phyloP scores from a whole-genome alignment of 2,329 filamentous ascomycete genomes.

The Xylariaceae sp. region DNA sequence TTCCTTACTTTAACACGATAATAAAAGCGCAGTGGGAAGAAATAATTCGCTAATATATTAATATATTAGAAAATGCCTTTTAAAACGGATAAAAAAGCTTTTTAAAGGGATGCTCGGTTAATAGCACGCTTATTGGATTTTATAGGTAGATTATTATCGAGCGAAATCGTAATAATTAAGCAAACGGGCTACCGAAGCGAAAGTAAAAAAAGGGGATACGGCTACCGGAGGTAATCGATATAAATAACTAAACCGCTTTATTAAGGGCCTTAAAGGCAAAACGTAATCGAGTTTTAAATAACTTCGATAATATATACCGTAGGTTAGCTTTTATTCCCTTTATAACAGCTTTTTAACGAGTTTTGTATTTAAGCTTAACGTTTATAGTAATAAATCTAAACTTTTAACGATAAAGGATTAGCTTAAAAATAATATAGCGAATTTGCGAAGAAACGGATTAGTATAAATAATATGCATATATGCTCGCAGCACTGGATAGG shows the following conservation, averaged over 20 bases:
- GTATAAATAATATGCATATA: slow-evolving; percentile 12
- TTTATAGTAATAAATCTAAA: slow-evolving; percentile 12
- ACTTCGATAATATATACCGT: slow-evolving; percentile 11
- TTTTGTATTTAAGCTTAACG: slow-evolving; percentile 11
- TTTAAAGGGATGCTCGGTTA: too few species aligned
- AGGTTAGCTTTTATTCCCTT: slow-evolving; percentile 7
- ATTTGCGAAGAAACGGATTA: slow-evolving; percentile 12
- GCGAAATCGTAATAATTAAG: slow-evolving; percentile 4
- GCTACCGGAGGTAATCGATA: slow-evolving; percentile 8
- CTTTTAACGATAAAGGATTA: slow-evolving; percentile 12
- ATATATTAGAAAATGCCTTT: too few species aligned
- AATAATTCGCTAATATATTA: too few species aligned
- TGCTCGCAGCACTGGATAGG: slow-evolving; percentile 12
- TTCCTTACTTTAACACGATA: too few species aligned
- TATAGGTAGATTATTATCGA: slow-evolving; percentile 11
- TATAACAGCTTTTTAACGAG: slow-evolving; percentile 6
- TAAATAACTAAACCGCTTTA: slow-evolving; percentile 8
- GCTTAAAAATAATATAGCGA: slow-evolving; percentile 12
- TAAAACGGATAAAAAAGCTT: too few species aligned
- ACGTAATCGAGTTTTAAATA: slow-evolving; percentile 9
- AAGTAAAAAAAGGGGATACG: slow-evolving; percentile 7
- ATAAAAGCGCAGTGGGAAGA: too few species aligned
- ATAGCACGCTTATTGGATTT: too few species aligned
- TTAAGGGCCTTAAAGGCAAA: slow-evolving; percentile 8
- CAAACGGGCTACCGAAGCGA: slow-evolving; percentile 6